Evolutionary conservation across 140 eudicot genomes (phyloP).

Genomic region (Bidens hawaiensis): DNA sequence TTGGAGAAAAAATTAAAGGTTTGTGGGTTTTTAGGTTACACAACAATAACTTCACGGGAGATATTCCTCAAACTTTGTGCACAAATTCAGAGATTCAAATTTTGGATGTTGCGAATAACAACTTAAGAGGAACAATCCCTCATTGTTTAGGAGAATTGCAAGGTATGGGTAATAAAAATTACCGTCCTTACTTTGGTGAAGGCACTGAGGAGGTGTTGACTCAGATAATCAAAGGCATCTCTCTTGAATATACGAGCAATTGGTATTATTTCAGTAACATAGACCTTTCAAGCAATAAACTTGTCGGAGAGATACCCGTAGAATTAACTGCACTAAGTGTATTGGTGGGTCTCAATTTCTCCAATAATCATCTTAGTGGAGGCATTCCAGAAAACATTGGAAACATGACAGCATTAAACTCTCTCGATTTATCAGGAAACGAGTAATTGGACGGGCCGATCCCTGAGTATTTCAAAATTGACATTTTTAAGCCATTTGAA

Average conservation of each 20-base stretch:
- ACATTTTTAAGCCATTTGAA: slow-evolving; percentile 15
- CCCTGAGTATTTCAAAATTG: slow-evolving; percentile 26
- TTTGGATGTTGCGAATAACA: slow-evolving; percentile 23
- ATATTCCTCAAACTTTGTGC: slow-evolving; percentile 23
- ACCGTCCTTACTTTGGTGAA: too few relatives aligned
- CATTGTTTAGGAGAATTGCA: too few relatives aligned
- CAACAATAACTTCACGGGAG: slow-evolving; percentile 14
- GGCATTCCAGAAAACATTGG: slow-evolving; percentile 6
- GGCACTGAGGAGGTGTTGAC: background rate
- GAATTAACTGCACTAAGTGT: slow-evolving; percentile 18
- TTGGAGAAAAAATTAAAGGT: background rate
- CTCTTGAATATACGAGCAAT: background rate
- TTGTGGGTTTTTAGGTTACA: slow-evolving; percentile 18
- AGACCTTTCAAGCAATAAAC: slow-evolving; percentile 39
- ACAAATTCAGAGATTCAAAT: slow-evolving; percentile 4
- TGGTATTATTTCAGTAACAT: background rate
- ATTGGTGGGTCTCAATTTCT: slow-evolving; percentile 28
- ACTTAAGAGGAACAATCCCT: background rate
- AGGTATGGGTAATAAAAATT: too few relatives aligned
- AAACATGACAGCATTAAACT: background rate
- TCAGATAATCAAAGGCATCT: slow-evolving; percentile 8
- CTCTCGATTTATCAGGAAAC: slow-evolving; percentile 40
- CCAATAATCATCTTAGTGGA: slow-evolving; percentile 34
- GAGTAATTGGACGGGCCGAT: slow-evolving; percentile 31
- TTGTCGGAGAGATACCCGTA: slow-evolving; percentile 36